A percentile compares a stretch with the other conserved stretches of the same genome.
Conservation (phyloP, 441 rosid genomes). For the Gossypium aridum region DNA sequence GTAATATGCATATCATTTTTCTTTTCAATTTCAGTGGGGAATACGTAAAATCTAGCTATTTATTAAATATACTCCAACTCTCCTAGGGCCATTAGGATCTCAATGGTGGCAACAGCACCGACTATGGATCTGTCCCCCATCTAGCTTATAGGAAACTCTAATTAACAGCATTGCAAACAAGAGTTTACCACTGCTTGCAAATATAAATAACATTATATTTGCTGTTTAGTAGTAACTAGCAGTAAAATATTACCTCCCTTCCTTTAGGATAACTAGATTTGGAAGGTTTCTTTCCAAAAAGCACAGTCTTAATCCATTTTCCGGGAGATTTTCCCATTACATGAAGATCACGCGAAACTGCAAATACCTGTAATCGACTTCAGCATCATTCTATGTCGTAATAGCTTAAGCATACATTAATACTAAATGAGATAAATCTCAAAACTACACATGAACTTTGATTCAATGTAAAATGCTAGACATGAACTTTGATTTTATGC, state of each 20-base stretch:
- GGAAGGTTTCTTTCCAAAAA: slow-evolving; percentile 75
- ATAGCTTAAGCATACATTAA: neutral
- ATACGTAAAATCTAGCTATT: neutral
- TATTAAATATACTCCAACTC: neutral
- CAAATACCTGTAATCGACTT: slow-evolving; percentile 16
- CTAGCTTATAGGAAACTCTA: neutral
- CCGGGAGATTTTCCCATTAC: slow-evolving; percentile 75
- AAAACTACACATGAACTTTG: too few relatives aligned
- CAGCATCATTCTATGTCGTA: slow-evolving; percentile 10
- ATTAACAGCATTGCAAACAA: neutral
- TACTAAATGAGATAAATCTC: neutral
- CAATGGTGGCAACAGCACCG: neutral
- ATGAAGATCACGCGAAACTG: slow-evolving; percentile 17
- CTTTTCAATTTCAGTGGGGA: neutral
- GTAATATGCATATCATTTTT: neutral
- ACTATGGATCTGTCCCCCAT: neutral
- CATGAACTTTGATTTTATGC: too few relatives aligned
- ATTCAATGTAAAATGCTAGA: too few relatives aligned
- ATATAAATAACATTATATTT: neutral
- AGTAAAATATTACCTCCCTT: slow-evolving; percentile 44
- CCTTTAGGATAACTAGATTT: slow-evolving; percentile 48
- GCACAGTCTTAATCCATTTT: slow-evolving; percentile 70
- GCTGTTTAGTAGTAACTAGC: neutral
- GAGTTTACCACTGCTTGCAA: neutral
- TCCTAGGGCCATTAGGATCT: neutral